Evolutionary conservation across 441 rosid genomes (phyloP), one percentile per base, ranked within the genome.

Genomic region (Rhodomyrtus psidioides): DNA sequence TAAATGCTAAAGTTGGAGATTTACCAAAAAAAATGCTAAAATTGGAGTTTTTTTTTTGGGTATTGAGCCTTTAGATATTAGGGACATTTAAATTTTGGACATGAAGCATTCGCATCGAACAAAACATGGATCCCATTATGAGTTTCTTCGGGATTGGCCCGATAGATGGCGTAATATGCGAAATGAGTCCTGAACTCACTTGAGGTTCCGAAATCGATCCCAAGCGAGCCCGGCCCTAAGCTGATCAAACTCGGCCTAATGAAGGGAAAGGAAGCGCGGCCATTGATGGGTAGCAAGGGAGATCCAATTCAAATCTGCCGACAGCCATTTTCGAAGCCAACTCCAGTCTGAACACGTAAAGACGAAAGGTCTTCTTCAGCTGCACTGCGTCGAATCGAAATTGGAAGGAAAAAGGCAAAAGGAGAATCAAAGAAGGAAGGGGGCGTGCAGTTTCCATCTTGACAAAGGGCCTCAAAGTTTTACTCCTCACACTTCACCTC

Each of bases 251-350:
- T 59, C 21, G 34, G 21, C 70, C 39, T 2, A 2, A 59, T 27
- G 9, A 59, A 59, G 70, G 70, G 70, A 59, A 59, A 3, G 65
- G 17, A 27, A 59, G 9, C 1, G 5, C 21, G 19, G 70, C 62
- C 28, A 1, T 57, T 57, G 8, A 59, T 0, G 53, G 4, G 53
- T 14, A 49, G 12, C 12, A 49, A 49, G 14, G 53, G 53, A 49
- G 49, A 46, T 46, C 5, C 42, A 13, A 57, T 57, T 26, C n/a
- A 13, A 57, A 5, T 57, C 3, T 6, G 16, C 0, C 0, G 2
- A 58, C 30, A 6, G 34, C 21, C 34, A 59, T 59, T 27, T 59
- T 14, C 5, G 70, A 58, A n/a, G 65, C 9, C 65, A 58, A 58
- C 13, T 58, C 19, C 34, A n/a, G 1, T n/a, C 65, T n/a, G 9